Base-by-base conservation (phyloP, 306 rosid genomes). In the Biancaea sappan region DNA sequence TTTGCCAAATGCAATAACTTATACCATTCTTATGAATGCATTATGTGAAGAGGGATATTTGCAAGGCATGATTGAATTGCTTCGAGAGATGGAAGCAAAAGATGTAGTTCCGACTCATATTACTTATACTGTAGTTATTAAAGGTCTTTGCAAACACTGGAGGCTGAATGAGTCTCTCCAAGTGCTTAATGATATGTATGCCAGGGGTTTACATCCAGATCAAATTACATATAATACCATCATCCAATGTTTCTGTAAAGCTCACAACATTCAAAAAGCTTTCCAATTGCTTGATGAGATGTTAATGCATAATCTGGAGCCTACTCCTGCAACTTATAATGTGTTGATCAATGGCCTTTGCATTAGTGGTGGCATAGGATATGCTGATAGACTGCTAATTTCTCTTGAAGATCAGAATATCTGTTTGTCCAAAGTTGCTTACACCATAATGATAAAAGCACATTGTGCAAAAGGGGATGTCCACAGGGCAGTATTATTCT, bases 301-400 rank as follows among this genome's bases (percentile, higher is more conserved):
- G 90, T 66, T 83, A 60, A 58, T 53, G 71, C 85, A 77, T 77
- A 77, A 79, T 51, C 84, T 83, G 44, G 69, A 62, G 68, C 68
- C 68, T 62, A 35, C 68, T 35, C 18, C 68, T 37, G 68, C n/a
- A 10, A 62, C 68, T 1, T 62, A 62, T 62, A 62, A 62, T 62
- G 77, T 88, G 51, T 84, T 88, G 61, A 79, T 85, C 51, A 62
- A 77, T 77, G 92, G 85, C 74, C 84, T 88, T 57, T 88, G 90
- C 48, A 24, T 79, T 43, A 58, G 74, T 81, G 92, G 92, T 15
- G 74, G 78, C 69, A 66, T 83, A 37, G 74, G 29, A 80, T 81
- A 79, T 73, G 92, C 86, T 59, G 92, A 77, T 54, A 35, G 12
- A 62, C 48, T 62, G 48, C 48, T 62, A 62, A 62, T 35, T 37